Conservation (phyloP, 2,329 filamentous ascomycete genomes). For the Polychaeton citri region DNA sequence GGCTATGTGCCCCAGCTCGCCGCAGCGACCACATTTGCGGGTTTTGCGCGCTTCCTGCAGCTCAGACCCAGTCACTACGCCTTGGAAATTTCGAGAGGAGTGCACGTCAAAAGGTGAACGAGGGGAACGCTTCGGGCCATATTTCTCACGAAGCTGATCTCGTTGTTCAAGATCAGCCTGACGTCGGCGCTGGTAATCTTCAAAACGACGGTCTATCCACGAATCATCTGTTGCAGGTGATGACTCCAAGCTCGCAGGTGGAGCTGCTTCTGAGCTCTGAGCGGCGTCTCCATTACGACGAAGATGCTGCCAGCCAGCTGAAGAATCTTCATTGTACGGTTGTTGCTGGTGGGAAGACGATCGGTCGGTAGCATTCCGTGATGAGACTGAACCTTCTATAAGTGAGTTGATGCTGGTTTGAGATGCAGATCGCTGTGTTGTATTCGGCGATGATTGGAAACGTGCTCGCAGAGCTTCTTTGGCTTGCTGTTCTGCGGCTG, state of each 20-base stretch:
- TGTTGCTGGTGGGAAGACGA: neutral
- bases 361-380: neutral
- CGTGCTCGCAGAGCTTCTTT: neutral
- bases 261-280: neutral
- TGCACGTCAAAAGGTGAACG: neutral
- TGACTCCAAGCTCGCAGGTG: slow-evolving; percentile 1
- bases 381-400: neutral
- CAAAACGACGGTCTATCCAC: slow-evolving; percentile 10
- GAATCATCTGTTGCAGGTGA: slow-evolving; percentile 3
- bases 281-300: no score
- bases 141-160: slow-evolving; percentile 1
- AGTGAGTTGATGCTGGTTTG: neutral
- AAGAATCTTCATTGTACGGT: no score
- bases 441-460: neutral
- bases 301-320: no score
- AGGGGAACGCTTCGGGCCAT: neutral
- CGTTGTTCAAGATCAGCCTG: slow-evolving; percentile 1
- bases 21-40: slow-evolving; percentile 8
- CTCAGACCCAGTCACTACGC: neutral
- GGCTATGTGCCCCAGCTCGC: slow-evolving; percentile 9
- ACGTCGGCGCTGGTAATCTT: slow-evolving; percentile 2
- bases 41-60: neutral
- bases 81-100: neutral
- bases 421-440: neutral
- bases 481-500: neutral